Percentiles rank a stretch among this genome's conserved stretches.
Evolutionary conservation across 2,329 filamentous ascomycete genomes (phyloP).

Genomic region (Neopestalotiopsis clavispora): DNA sequence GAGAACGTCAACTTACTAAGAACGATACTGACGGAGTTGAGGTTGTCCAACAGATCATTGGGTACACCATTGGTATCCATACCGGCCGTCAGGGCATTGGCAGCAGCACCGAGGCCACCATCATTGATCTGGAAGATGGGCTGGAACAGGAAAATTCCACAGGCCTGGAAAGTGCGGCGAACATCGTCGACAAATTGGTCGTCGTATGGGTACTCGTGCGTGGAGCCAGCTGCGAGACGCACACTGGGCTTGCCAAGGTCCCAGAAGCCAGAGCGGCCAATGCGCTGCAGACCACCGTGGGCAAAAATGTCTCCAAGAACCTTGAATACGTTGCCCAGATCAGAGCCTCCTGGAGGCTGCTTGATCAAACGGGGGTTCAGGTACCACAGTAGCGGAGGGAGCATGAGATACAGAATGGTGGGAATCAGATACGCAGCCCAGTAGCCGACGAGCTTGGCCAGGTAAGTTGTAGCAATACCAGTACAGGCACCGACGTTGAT

Average conservation of each 20-base stretch:
- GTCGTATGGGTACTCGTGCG: slow-evolving; percentile 53
- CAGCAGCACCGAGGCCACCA: slow-evolving; percentile 48
- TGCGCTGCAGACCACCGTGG: slow-evolving; percentile 31
- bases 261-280: slow-evolving; percentile 51
- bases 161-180: slow-evolving; percentile 56
- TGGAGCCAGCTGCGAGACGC: slow-evolving; percentile 44
- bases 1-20: slow-evolving; percentile 28
- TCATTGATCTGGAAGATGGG: slow-evolving; percentile 39
- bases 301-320: slow-evolving; percentile 42
- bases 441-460: slow-evolving; percentile 54
- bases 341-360: slow-evolving; percentile 68
- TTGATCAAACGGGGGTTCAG: slow-evolving; percentile 63
- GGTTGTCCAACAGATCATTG: slow-evolving; percentile 48
- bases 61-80: slow-evolving; percentile 48
- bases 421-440: slow-evolving; percentile 51
- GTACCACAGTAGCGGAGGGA: slow-evolving; percentile 61
- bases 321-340: slow-evolving; percentile 52
- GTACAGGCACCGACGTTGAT: slow-evolving; percentile 58
- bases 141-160: slow-evolving; percentile 54
- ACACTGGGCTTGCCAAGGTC: slow-evolving; percentile 58
- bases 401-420: slow-evolving; percentile 60
- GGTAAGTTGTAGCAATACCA: slow-evolving; percentile 54
- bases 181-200: slow-evolving; percentile 68
- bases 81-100: slow-evolving; percentile 44
- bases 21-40: slow-evolving; percentile 49